phyloP scores from a whole-genome alignment of 2,329 filamentous ascomycete species.

The Calcarisporium arbuscula region DNA sequence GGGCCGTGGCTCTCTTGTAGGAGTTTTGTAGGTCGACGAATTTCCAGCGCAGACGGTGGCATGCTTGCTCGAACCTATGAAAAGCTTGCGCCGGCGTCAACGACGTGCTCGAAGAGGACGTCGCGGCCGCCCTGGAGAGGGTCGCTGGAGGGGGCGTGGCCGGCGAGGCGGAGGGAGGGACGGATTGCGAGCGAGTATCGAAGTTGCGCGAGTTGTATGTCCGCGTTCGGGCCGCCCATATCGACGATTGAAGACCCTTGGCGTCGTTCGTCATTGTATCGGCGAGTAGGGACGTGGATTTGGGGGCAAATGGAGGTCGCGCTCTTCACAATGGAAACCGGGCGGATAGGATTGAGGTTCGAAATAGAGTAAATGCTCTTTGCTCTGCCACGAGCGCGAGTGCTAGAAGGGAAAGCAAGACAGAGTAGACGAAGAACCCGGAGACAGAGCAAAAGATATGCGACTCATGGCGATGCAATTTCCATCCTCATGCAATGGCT shows the following conservation, averaged over 20 bases:
- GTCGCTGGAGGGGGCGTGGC: background rate
- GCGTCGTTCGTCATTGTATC: constrained; percentile 2
- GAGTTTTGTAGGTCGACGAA: constrained; percentile 51
- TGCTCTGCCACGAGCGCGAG: no score
- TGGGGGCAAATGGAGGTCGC: no score
- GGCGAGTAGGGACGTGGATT: no score
- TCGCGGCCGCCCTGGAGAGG: background rate
- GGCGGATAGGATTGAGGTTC: no score
- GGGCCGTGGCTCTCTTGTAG: constrained; percentile 44
- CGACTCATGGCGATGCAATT: no score
- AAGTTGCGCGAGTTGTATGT: constrained; percentile 2
- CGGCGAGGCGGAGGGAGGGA: constrained; percentile 7
- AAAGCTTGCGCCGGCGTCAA: constrained; percentile 36
- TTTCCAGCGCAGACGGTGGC: constrained; percentile 58
- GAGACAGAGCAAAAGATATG: no score
- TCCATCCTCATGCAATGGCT: no score
- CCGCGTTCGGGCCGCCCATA: constrained; percentile 8
- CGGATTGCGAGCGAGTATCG: constrained; percentile 10
- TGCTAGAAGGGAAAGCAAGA: no score
- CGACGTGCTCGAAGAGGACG: constrained; percentile 1
- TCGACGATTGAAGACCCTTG: constrained; percentile 8
- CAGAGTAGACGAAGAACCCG: no score
- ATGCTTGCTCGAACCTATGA: constrained; percentile 53
- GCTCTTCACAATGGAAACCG: no score
- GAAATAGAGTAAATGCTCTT: no score